Evolutionary conservation across 2,329 filamentous ascomycete genomes (phyloP).

Genomic region (Metarhizium guizhouense): DNA sequence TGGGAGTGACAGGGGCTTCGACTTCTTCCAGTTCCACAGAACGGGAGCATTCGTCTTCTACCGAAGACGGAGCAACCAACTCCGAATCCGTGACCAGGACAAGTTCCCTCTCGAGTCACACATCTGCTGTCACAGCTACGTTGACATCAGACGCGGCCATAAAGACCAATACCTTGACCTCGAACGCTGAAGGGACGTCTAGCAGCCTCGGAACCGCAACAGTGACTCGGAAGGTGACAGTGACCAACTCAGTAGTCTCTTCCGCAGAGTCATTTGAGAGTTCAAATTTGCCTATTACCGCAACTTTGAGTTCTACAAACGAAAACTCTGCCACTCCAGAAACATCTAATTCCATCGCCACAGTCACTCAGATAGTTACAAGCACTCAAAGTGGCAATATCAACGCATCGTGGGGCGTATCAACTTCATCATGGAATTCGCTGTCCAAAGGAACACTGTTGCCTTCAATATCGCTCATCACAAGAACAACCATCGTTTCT

Average conservation of each 20-base stretch:
- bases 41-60: not conserved
- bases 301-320: not conserved
- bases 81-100: not conserved
- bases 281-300: slow-evolving; percentile 2
- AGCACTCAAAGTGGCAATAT: not conserved
- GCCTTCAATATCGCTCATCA: not conserved
- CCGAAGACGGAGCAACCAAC: not conserved
- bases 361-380: not conserved
- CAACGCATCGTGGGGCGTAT: not conserved
- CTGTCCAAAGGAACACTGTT: not conserved
- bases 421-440: not conserved
- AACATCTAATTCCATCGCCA: not conserved
- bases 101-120: not conserved
- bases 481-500: not conserved
- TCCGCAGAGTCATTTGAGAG: not conserved
- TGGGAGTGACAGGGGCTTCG: slow-evolving; percentile 5
- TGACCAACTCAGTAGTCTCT: not conserved
- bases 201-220: not conserved
- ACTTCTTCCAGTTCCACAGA: not conserved
- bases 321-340: not conserved
- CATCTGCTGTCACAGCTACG: not conserved
- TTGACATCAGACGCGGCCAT: not conserved
- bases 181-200: not conserved
- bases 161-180: not conserved
- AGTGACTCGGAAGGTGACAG: not conserved